These are phyloP conservation scores for Coemansia sp. DNA, from an alignment of 192 early-diverging fungal genomes.

Conservation along the genomic window DNA sequence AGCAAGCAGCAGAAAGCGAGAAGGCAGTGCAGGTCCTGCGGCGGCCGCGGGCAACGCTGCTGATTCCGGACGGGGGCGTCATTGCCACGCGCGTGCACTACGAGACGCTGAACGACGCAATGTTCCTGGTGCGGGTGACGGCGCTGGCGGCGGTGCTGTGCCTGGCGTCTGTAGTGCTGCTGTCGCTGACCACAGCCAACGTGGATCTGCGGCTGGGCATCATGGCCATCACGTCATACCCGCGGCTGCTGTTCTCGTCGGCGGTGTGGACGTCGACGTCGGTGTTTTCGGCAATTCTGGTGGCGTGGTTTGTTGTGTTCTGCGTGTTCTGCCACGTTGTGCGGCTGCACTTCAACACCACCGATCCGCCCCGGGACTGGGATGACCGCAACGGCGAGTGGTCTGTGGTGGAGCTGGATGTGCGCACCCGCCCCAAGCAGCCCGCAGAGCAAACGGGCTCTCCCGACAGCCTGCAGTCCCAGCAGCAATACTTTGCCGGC, in stretches of 20 bases:
- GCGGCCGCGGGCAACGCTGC: constrained; percentile 40
- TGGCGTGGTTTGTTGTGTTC: constrained; percentile 47
- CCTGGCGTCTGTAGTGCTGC: constrained; percentile 31
- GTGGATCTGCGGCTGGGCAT: constrained; percentile 41
- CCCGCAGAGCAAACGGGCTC: background rate
- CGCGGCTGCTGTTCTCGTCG: constrained; percentile 48
- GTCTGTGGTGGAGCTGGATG: constrained; percentile 47
- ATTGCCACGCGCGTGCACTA: constrained; percentile 50
- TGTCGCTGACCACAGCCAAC: constrained; percentile 45
- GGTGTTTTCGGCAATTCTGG: constrained; percentile 49
- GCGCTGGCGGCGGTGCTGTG: constrained; percentile 31
- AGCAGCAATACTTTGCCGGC: background rate
- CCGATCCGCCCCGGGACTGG: constrained; percentile 52
- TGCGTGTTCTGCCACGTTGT: constrained; percentile 48
- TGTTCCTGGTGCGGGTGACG: constrained; percentile 41
- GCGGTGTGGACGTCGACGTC: constrained; percentile 47
- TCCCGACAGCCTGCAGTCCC: background rate
- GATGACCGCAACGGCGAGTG: constrained; percentile 52
- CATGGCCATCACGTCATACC: constrained; percentile 37
- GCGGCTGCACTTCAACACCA: constrained; percentile 43
- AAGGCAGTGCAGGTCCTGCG: constrained; percentile 7
- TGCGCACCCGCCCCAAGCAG: constrained; percentile 24
- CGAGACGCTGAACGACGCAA: constrained; percentile 50
- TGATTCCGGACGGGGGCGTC: constrained; percentile 44
- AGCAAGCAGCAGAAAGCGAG: background rate